Base-by-base conservation (phyloP, 441 rosid species). In the Metrosideros polymorpha region DNA sequence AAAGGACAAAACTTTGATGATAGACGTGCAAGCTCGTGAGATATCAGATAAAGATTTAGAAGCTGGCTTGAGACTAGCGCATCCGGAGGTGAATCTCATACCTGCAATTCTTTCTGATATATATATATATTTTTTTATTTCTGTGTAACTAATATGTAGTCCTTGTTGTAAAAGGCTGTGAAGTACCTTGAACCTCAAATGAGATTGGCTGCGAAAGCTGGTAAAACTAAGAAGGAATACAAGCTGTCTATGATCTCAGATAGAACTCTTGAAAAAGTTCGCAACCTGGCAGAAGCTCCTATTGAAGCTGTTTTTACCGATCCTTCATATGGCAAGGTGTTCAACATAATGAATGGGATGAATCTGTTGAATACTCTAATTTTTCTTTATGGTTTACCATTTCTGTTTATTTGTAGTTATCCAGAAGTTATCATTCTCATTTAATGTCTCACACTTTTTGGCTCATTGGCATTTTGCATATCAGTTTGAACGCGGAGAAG, bases 401-500 rank as follows among this genome's bases (percentile, higher is more conserved):
- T 75, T 75, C 49, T 75, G 82, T 75, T 75, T 75, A 43, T 75
- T 75, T 75, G 49, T 39, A 49, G 55, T 51, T 51, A 9, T 51
- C 39, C 32, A 47, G 42, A 82, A 47, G 49, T 49, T n/a, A n/a
- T 19, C 43, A 19, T 47, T 51, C 84, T 32, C 39, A 19, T 35
- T 39, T 55, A 51, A 55, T 24, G 30, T 32, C 66, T 84, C 49
- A 52, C 42, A 15, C 56, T 82, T 55, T 47, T 79, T 87, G 53
- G 53, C 61, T 27, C 75, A 84, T 86, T 83, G 85, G 55, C 83
- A 42, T 35, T 24, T 88, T 55, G 61, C 52, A 61, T 77, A 86
- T n/a, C 90, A 98, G 99, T 98, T 96, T 94, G 96, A 98, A 90
- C 98, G 99, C 79, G 99, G 99, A 55, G 99, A 95, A 90, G 99